Conservation (phyloP, 345 rosid genomes). For the Lumnitzera racemosa region DNA sequence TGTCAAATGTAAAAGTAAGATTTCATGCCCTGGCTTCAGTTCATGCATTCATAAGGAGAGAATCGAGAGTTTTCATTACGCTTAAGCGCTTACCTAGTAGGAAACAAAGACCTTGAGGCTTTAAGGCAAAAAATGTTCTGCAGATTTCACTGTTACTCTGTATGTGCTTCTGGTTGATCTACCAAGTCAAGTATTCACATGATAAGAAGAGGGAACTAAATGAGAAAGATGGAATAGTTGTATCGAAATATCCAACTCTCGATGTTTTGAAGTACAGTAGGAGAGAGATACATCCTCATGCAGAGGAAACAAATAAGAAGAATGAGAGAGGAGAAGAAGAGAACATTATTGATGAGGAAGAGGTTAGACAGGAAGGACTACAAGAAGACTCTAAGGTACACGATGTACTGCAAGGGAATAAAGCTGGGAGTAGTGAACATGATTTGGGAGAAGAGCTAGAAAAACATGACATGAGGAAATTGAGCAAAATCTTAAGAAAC, state of each 20-base stretch:
- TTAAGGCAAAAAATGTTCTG: slow-evolving; percentile 56
- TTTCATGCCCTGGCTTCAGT: too few relatives aligned
- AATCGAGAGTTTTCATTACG: slow-evolving; percentile 18
- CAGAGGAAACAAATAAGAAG: slow-evolving; percentile 18
- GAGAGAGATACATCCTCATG: slow-evolving; percentile 53
- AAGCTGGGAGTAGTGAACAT: background rate
- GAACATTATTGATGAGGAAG: slow-evolving; percentile 11
- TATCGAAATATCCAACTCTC: slow-evolving; percentile 13
- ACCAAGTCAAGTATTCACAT: slow-evolving; percentile 80
- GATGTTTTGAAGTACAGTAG: slow-evolving; percentile 55
- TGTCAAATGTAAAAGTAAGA: too few relatives aligned
- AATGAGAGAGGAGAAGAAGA: slow-evolving; percentile 28
- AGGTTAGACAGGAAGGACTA: background rate
- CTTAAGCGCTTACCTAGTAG: slow-evolving; percentile 57
- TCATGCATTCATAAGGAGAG: too few relatives aligned
- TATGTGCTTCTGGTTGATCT: slow-evolving; percentile 79
- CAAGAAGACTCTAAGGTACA: slow-evolving; percentile 23
- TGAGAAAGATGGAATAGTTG: slow-evolving; percentile 38
- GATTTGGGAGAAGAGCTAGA: slow-evolving; percentile 28
- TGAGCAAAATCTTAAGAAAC: slow-evolving; percentile 28
- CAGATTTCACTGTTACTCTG: slow-evolving; percentile 75
- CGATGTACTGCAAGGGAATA: slow-evolving; percentile 15
- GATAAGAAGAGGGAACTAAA: slow-evolving; percentile 74
- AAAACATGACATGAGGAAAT: slow-evolving; percentile 19
- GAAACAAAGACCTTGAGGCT: slow-evolving; percentile 58